Evolutionary conservation across 2,329 filamentous ascomycete species (phyloP).

Genomic region (Diaporthe longicolla): DNA sequence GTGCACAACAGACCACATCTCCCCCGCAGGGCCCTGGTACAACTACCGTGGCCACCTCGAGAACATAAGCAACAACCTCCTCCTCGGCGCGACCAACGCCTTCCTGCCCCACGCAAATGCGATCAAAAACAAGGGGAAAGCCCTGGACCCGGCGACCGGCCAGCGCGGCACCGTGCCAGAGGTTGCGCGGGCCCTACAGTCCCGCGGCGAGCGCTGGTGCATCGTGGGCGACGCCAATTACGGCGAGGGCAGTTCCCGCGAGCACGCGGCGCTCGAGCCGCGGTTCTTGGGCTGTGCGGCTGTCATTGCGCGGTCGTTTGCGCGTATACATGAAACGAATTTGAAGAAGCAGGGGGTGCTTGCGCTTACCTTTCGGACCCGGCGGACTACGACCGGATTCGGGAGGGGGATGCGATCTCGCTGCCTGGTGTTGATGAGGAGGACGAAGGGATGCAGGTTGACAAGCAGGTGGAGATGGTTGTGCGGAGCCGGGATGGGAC

Average conservation of each 20-base stretch:
- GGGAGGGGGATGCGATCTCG: conserved; percentile 8
- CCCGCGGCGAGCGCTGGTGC: conserved; percentile 47
- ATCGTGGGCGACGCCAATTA: conserved; percentile 64
- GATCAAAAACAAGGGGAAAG: conserved; percentile 48
- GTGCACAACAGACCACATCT: conserved; percentile 57
- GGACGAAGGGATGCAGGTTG: neutral
- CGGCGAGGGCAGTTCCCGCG: conserved; percentile 86
- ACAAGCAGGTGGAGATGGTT: neutral
- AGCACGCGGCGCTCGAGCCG: conserved; percentile 89
- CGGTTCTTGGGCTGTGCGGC: conserved; percentile 85
- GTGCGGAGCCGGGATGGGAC: neutral
- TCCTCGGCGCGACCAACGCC: conserved; percentile 52
- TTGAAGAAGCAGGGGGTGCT: conserved; percentile 82
- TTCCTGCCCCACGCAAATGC: conserved; percentile 47
- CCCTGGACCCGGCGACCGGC: conserved; percentile 45
- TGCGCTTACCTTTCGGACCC: conserved; percentile 59
- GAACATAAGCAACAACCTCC: conserved; percentile 55
- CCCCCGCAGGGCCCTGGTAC: conserved; percentile 56
- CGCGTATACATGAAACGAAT: conserved; percentile 93
- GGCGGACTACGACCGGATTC: neutral
- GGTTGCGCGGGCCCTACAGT: conserved; percentile 47
- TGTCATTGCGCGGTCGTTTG: conserved; percentile 85
- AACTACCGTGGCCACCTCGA: conserved; percentile 56
- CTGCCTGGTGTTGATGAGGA: conserved; percentile 10
- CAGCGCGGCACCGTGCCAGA: conserved; percentile 47